Conservation (phyloP, 108 stramenopile species). For the Aurantiochytrium sp. region DNA sequence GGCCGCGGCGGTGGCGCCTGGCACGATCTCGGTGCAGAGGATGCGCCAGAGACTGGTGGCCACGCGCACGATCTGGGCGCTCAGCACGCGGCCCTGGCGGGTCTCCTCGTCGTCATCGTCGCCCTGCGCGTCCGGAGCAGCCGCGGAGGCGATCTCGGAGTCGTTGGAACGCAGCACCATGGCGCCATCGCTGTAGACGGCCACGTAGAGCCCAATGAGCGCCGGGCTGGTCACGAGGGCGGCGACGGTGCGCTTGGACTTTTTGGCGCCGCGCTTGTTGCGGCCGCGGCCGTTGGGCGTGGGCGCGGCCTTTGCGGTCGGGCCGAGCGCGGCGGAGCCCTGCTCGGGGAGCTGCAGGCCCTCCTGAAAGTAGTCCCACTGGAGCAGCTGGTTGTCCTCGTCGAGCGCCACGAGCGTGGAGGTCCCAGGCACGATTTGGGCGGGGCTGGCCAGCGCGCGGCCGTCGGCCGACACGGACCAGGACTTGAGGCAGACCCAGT, state of each 20-base stretch:
- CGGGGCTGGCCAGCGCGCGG: not conserved
- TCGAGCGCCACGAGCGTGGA: not conserved
- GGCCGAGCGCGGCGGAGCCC: not conserved
- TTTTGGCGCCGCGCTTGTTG: not conserved
- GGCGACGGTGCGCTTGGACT: not conserved
- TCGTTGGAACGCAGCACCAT: not conserved
- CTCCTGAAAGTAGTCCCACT: slow-evolving; percentile 28
- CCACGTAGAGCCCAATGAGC: not conserved
- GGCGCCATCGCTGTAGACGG: not conserved
- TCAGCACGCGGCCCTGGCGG: not conserved
- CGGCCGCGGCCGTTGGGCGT: not conserved
- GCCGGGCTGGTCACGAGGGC: not conserved
- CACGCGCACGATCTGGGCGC: not conserved
- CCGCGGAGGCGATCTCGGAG: not conserved
- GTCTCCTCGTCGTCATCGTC: not conserved
- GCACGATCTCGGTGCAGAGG: not conserved
- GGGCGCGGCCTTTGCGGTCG: too few relatives aligned
- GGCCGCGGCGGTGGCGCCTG: not conserved
- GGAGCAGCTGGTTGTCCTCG: not conserved
- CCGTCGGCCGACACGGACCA: not conserved
- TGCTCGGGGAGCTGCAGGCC: slow-evolving; percentile 3
- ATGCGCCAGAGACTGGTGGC: not conserved
- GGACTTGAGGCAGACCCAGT: not conserved
- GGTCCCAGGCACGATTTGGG: not conserved
- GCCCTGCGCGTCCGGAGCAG: not conserved